Conservation (phyloP, 441 rosid species). For the Populus hybrid region DNA sequence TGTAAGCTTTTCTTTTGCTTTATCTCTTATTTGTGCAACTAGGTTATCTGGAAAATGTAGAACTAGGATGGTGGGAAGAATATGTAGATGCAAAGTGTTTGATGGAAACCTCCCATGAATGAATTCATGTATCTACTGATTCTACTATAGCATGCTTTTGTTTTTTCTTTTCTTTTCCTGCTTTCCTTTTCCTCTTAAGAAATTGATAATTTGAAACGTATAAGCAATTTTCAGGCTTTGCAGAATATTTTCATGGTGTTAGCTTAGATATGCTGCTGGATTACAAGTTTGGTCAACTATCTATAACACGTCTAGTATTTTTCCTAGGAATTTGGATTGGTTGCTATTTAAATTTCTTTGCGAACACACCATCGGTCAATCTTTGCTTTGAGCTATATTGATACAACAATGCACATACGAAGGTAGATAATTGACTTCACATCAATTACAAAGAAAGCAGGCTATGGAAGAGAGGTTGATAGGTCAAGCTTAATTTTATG, state of each 20-base stretch:
- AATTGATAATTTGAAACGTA: neutral
- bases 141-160: neutral
- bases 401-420: neutral
- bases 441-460: too few species aligned
- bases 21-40: conserved; percentile 9
- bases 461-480: too few species aligned
- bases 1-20: conserved; percentile 50
- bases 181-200: neutral
- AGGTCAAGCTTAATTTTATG: neutral
- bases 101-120: neutral
- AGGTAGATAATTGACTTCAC: neutral
- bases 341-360: neutral
- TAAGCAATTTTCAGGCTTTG: neutral
- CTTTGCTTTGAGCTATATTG: neutral
- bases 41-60: neutral
- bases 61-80: neutral
- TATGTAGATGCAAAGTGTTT: conserved; percentile 6
- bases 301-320: neutral
- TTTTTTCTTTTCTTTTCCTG: neutral
- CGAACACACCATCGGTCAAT: neutral
- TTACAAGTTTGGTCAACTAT: neutral
- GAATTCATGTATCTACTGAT: neutral
- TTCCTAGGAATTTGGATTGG: neutral
- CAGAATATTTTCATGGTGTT: neutral
- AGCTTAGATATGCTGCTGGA: neutral